Conservation (phyloP, 129 eudicot genomes). For the Silybum marianum region DNA sequence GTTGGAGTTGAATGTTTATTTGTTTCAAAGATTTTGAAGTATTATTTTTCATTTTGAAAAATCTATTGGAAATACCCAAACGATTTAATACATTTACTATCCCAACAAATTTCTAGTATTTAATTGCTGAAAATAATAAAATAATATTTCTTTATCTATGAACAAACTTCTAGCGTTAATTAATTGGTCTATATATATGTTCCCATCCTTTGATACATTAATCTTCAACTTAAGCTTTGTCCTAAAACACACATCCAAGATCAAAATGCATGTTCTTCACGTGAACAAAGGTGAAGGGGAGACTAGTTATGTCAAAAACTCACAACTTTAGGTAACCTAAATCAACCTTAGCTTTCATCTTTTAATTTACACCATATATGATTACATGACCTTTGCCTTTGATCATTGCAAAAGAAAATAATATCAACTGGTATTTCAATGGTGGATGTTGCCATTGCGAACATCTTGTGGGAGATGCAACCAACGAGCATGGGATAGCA, state of each 20-base stretch:
- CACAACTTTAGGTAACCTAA: constrained; percentile 48
- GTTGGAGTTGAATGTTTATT: too few relatives aligned
- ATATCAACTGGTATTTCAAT: constrained; percentile 39
- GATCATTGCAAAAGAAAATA: constrained; percentile 42
- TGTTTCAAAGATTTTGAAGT: too few relatives aligned
- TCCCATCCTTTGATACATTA: too few relatives aligned
- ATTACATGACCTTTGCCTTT: too few relatives aligned
- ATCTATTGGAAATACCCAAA: too few relatives aligned
- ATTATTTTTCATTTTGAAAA: too few relatives aligned
- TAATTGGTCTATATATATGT: too few relatives aligned
- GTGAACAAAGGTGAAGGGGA: constrained; percentile 72
- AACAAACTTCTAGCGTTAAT: too few relatives aligned
- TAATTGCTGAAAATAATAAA: too few relatives aligned
- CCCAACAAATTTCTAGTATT: too few relatives aligned
- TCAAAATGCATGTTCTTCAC: constrained; percentile 48
- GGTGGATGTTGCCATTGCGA: constrained; percentile 35
- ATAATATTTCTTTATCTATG: too few relatives aligned
- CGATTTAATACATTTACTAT: too few relatives aligned
- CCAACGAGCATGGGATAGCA: constrained; percentile 63
- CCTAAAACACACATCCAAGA: not conserved
- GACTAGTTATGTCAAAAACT: constrained; percentile 64
- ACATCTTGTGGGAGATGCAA: constrained; percentile 22
- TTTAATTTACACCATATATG: not conserved
- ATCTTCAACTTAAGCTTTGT: not conserved
- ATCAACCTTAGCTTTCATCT: not conserved